These are phyloP conservation scores for Comarum palustre DNA, from an alignment of 306 rosid species.

Conservation along the genomic window DNA sequence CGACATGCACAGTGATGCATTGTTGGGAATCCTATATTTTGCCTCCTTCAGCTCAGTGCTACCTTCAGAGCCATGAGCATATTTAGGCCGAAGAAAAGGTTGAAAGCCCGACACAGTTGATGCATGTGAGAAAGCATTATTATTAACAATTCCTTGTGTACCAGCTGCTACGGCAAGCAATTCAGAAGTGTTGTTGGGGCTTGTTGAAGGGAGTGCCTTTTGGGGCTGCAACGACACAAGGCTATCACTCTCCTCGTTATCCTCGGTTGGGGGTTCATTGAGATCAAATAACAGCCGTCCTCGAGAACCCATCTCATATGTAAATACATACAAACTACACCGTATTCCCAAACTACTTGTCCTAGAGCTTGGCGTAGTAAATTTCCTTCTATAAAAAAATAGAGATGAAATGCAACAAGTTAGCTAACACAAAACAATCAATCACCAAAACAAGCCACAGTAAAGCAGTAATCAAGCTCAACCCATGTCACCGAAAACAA, in stretches of 20 bases:
- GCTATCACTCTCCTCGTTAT: constrained; percentile 61
- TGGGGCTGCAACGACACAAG: constrained; percentile 53
- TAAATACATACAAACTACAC: constrained; percentile 65
- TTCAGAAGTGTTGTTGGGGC: constrained; percentile 44
- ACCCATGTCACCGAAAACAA: neutral
- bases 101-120: constrained; percentile 89
- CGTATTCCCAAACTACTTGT: constrained; percentile 10
- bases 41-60: constrained; percentile 44
- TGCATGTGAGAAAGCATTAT: constrained; percentile 75
- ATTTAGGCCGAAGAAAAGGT: constrained; percentile 76
- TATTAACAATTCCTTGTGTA: constrained; percentile 59
- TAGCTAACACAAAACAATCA: constrained; percentile 10
- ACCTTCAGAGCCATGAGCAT: constrained; percentile 39
- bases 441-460: neutral
- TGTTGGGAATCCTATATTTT: constrained; percentile 37
- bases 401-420: constrained; percentile 50
- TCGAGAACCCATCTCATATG: constrained; percentile 95
- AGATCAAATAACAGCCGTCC: constrained; percentile 91
- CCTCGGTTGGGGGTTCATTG: constrained; percentile 90
- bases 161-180: constrained; percentile 46
- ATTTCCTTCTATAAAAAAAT: constrained; percentile 29
- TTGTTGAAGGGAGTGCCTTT: constrained; percentile 64
- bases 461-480: neutral
- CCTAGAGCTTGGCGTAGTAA: constrained; percentile 26
- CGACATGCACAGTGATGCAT: constrained; percentile 31